A percentile compares a stretch with the other conserved stretches of the same genome.
Conservation (phyloP, 1,284 basidiomycete genomes). For the Blastosporella zonata region DNA sequence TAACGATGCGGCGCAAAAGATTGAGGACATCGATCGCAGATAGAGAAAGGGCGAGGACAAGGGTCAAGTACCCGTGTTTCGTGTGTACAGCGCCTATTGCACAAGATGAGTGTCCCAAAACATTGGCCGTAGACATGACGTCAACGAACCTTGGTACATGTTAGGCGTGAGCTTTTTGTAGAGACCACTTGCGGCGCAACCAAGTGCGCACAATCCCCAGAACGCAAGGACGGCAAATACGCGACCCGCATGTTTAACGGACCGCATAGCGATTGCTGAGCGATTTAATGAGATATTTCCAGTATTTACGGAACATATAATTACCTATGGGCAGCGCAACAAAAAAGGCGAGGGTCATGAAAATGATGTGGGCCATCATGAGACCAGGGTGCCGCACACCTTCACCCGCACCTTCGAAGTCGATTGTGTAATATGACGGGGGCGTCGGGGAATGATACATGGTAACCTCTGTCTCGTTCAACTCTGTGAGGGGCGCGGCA, state of each 20-base stretch:
- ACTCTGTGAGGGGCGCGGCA: constrained; percentile 48
- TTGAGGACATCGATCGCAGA: constrained; percentile 56
- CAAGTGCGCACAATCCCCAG: constrained; percentile 52
- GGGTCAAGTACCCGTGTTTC: constrained; percentile 58
- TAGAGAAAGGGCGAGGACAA: constrained; percentile 54
- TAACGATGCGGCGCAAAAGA: constrained; percentile 44
- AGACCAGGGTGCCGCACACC: constrained; percentile 55
- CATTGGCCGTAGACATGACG: constrained; percentile 4
- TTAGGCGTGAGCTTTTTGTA: constrained; percentile 77
- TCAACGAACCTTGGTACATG: constrained; percentile 64
- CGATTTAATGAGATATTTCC: background rate
- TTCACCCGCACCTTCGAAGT: constrained; percentile 54
- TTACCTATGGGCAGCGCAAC: constrained; percentile 71
- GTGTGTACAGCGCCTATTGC: constrained; percentile 50
- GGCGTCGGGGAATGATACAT: constrained; percentile 64
- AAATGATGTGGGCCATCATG: constrained; percentile 63
- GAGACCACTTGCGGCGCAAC: constrained; percentile 58
- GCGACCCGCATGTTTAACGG: constrained; percentile 65
- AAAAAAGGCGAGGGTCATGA: constrained; percentile 76
- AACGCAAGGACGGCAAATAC: constrained; percentile 55
- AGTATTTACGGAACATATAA: constrained; percentile 19
- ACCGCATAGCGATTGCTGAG: constrained; percentile 73
- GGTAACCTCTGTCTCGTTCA: constrained; percentile 74
- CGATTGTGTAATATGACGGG: constrained; percentile 76
- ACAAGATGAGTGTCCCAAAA: constrained; percentile 2